Evolutionary conservation across 331 rosid genomes (phyloP).

Genomic region (Pyracantha coccinea): DNA sequence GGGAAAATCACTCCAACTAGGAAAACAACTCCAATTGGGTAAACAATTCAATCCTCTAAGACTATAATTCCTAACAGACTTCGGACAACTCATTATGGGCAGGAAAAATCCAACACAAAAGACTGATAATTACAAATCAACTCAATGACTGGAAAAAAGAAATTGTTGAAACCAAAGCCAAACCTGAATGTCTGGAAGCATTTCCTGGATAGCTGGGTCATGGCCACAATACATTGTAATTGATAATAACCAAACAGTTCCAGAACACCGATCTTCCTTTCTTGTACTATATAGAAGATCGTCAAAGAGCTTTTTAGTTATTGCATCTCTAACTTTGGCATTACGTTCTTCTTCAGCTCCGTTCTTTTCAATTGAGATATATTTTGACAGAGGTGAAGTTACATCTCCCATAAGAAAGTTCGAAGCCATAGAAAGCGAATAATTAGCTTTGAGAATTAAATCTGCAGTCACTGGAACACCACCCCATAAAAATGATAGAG

Average conservation of each 20-base stretch:
- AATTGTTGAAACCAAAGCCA: slow-evolving; percentile 5
- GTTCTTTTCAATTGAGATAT: slow-evolving; percentile 23
- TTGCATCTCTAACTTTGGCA: slow-evolving; percentile 58
- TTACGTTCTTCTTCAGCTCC: slow-evolving; percentile 44
- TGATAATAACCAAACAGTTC: slow-evolving; percentile 95
- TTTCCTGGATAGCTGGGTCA: slow-evolving; percentile 64
- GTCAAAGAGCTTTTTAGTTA: slow-evolving; percentile 77
- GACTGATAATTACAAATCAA: background rate
- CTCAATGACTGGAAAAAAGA: too few species aligned
- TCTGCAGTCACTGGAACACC: slow-evolving; percentile 91
- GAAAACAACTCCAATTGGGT: too few species aligned
- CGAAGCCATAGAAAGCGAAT: slow-evolving; percentile 88
- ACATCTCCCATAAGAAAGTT: slow-evolving; percentile 88
- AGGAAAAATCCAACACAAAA: too few species aligned
- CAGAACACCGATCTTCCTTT: slow-evolving; percentile 98
- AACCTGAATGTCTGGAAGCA: slow-evolving; percentile 99
- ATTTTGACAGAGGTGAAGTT: slow-evolving; percentile 37
- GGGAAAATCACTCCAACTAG: too few species aligned
- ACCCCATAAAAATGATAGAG: slow-evolving; percentile 93
- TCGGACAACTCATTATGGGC: too few species aligned
- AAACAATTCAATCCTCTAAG: too few species aligned
- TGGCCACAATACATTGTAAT: slow-evolving; percentile 85
- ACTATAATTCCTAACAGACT: too few species aligned
- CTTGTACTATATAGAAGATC: slow-evolving; percentile 80
- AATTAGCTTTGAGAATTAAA: slow-evolving; percentile 82